Evolutionary conservation across 257 asterid genomes (phyloP).

Genomic region (Nyctanthes arbortristis): DNA sequence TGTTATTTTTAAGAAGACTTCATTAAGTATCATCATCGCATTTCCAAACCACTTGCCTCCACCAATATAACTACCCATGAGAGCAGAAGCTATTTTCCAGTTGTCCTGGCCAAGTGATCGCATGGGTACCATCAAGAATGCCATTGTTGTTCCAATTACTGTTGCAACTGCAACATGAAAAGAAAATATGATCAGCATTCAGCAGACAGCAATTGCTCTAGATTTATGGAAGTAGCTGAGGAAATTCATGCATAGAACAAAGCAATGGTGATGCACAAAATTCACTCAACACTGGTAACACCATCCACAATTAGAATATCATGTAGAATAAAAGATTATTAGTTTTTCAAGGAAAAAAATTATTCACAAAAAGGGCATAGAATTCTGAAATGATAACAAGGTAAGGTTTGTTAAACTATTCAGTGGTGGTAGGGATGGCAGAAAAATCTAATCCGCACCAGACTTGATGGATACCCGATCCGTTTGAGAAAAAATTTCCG

Average conservation of each 20-base stretch:
- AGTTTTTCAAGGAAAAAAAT: background rate
- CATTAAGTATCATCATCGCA: background rate
- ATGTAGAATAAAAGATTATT: background rate
- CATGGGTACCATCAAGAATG: conserved; percentile 79
- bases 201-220: conserved; percentile 5
- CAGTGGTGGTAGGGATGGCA: too few relatives aligned
- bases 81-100: conserved; percentile 88
- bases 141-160: conserved; percentile 62
- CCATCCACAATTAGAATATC: background rate
- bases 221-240: conserved; percentile 3
- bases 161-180: conserved; percentile 70
- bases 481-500: too few relatives aligned
- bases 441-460: too few relatives aligned
- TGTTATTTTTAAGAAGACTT: conserved; percentile 10
- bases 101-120: conserved; percentile 76
- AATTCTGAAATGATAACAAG: background rate
- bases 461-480: too few relatives aligned
- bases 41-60: conserved; percentile 56
- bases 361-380: background rate
- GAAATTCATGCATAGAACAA: conserved; percentile 7
- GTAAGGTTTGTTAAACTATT: background rate
- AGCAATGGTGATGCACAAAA: conserved; percentile 12
- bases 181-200: too few relatives aligned
- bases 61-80: conserved; percentile 92
- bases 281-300: background rate